Evolutionary conservation across 2,329 filamentous ascomycete species (phyloP).

Genomic region (Scleromitrula shiraiana): DNA sequence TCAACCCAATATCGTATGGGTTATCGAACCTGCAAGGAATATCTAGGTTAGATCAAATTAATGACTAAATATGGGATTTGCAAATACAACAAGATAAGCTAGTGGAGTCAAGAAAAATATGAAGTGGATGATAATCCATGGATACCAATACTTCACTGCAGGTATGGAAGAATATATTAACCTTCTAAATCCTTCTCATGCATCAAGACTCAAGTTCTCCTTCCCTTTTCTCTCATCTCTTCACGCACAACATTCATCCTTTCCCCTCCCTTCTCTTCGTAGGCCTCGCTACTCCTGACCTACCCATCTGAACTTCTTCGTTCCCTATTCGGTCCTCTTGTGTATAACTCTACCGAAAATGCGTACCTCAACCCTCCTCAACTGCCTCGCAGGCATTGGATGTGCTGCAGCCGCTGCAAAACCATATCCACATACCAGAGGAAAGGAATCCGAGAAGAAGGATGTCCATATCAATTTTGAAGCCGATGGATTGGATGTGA

Average conservation of each 20-base stretch:
- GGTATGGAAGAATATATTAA: background rate
- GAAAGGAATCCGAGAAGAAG: background rate
- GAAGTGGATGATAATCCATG: too few species aligned
- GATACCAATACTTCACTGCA: too few species aligned
- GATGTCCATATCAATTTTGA: slow-evolving; percentile 3
- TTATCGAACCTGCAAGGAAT: too few species aligned
- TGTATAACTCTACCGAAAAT: background rate
- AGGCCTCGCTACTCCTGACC: too few species aligned
- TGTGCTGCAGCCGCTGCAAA: slow-evolving; percentile 3
- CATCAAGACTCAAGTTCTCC: background rate
- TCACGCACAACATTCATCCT: background rate
- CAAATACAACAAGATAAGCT: too few species aligned
- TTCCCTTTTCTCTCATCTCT: background rate
- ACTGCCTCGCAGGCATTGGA: slow-evolving; percentile 1
- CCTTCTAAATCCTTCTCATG: background rate
- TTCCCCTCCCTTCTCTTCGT: background rate
- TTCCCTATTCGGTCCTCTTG: too few species aligned
- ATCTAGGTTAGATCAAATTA: too few species aligned
- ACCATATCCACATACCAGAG: too few species aligned
- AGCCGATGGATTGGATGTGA: slow-evolving; percentile 1
- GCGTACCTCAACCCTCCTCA: slow-evolving; percentile 7
- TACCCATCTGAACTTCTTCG: too few species aligned
- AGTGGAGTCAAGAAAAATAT: too few species aligned
- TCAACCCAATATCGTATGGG: too few species aligned
- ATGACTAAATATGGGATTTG: too few species aligned